phyloP scores from a whole-genome alignment of 305 asterid species.

The Striga hermonthica region DNA sequence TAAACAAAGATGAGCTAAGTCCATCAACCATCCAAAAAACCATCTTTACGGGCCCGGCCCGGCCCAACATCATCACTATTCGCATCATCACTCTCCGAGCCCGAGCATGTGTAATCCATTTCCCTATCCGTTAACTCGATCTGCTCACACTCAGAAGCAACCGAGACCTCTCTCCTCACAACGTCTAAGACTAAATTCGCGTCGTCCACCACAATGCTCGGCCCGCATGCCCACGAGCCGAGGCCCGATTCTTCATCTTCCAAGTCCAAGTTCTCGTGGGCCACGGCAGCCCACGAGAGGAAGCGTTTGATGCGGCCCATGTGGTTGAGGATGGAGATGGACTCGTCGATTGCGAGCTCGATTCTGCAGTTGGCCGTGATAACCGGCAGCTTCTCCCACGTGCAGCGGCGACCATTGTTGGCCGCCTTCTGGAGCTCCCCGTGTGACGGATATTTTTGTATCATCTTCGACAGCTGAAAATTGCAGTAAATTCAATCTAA shows the following conservation, averaged over 20 bases:
- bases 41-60: not conserved
- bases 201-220: constrained; percentile 63
- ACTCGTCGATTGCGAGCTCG: constrained; percentile 87
- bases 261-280: constrained; percentile 66
- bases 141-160: constrained; percentile 63
- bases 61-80: constrained; percentile 36
- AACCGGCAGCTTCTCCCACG: constrained; percentile 93
- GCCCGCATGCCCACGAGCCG: constrained; percentile 59
- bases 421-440: constrained; percentile 76
- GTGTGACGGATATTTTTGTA: constrained; percentile 70
- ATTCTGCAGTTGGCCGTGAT: constrained; percentile 91
- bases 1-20: too few relatives aligned
- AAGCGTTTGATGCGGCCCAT: constrained; percentile 80
- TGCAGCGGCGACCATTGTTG: constrained; percentile 86
- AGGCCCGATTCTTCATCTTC: constrained; percentile 49
- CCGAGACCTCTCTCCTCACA: constrained; percentile 64
- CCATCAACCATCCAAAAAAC: constrained; percentile 11
- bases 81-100: constrained; percentile 43
- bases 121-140: constrained; percentile 58
- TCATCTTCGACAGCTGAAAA: constrained; percentile 71
- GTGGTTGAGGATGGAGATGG: constrained; percentile 78
- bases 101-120: constrained; percentile 50
- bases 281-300: constrained; percentile 85
- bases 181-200: constrained; percentile 70
- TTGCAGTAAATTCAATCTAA: too few relatives aligned